Evolutionary conservation across 257 asterid genomes (phyloP), one percentile per base, ranked within the genome.

Genomic region (Scutellaria barbata): DNA sequence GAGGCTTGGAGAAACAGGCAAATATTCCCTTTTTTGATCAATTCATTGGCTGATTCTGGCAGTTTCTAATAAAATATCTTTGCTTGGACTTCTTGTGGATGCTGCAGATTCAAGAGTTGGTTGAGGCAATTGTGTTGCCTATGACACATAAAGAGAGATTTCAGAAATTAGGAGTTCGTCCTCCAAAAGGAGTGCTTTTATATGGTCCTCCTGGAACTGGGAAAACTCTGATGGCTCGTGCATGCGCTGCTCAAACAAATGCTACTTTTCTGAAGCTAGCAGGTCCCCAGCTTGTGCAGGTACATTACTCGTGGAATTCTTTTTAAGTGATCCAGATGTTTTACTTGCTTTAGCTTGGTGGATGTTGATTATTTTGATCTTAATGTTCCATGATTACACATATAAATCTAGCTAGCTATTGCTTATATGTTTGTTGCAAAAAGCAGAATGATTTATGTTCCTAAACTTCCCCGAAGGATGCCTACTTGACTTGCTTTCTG

Each of bases 201-300:
- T 91, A 91, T 47, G 96, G 97, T 43, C 96, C 97, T 75, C 97
- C 97, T 50, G 97, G 96, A 16, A 91, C 97, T 10, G 96, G 97
- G 69, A 91, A 91, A 73, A 89, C 96, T 35, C 73, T 92, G 40
- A 88, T 90, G 97, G 98, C 98, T 10, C 90, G 96, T 66, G 97
- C 97, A 60, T 92, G 97, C 84, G 96, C 98, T 11, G 98, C 97
- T 51, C 98, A 90, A 66, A 92, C 98, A 63, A 90, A 92, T 75
- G 98, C 98, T 51, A 92, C 97, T 68, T 92, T 92, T 75, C 87
- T 92, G 77, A 92, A 88, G 85, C 76, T 92, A 68, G 98, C 98
- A 62, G 98, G 97, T 2, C 95, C 97, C 0, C 98, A 92, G 66
- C 98, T 92, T 59, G 98, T 90, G 16, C 98, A 90, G 98, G 98